Evolutionary conservation across 2,329 filamentous ascomycete species (phyloP).

Genomic region (Calonectria fujianensis): DNA sequence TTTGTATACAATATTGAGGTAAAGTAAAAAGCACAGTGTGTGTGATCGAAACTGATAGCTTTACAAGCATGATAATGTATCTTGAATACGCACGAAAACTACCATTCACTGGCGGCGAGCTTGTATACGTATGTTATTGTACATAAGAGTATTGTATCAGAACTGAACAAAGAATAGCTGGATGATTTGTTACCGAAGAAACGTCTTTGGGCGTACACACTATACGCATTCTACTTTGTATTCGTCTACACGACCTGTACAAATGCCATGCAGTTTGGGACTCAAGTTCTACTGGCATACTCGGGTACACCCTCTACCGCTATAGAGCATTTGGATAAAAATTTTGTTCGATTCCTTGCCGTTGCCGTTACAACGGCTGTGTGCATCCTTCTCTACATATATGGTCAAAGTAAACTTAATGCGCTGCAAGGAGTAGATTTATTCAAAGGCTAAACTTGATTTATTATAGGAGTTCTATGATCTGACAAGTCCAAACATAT

Average conservation of each 20-base stretch:
- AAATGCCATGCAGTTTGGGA: conserved; percentile 16
- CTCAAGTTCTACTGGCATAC: neutral
- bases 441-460: too few species aligned
- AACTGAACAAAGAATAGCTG: neutral
- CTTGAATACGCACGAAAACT: conserved; percentile 15
- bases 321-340: neutral
- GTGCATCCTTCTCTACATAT: neutral
- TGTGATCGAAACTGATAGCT: neutral
- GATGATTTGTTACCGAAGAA: neutral
- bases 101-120: conserved; percentile 15
- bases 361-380: neutral
- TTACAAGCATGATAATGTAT: conserved; percentile 11
- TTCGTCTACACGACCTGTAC: conserved; percentile 13
- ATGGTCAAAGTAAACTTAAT: neutral
- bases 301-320: too few species aligned
- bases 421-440: too few species aligned
- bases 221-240: conserved; percentile 7
- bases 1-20: conserved; percentile 12
- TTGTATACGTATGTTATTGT: conserved; percentile 11
- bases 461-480: too few species aligned
- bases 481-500: too few species aligned
- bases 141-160: too few species aligned
- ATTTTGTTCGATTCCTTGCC: neutral
- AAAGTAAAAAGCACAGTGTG: neutral
- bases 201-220: neutral